Evolutionary conservation across 2,329 filamentous ascomycete genomes (phyloP).

Genomic region (Truncatella angustata): DNA sequence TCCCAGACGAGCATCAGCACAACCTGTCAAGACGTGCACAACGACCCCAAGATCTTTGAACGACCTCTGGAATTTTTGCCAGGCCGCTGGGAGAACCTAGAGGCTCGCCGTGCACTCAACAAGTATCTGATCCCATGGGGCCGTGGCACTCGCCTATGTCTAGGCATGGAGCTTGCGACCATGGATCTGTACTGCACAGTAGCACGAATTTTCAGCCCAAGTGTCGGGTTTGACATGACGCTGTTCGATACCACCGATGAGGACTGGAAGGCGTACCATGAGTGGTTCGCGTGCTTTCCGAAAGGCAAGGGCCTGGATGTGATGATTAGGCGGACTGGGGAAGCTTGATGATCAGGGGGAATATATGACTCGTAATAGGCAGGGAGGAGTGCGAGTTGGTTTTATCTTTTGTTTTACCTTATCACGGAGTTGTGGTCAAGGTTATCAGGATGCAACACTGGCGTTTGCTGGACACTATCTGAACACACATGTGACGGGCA

Average conservation of each 20-base stretch:
- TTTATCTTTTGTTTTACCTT: too few relatives aligned
- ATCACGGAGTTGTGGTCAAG: too few relatives aligned
- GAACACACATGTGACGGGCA: too few relatives aligned
- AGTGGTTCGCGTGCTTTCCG: conserved; percentile 21
- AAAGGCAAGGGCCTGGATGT: conserved; percentile 19
- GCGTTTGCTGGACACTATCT: too few relatives aligned
- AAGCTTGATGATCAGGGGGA: background rate
- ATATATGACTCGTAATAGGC: too few relatives aligned
- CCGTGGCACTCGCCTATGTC: conserved; percentile 18
- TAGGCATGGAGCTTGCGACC: conserved; percentile 22
- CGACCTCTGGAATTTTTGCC: conserved; percentile 15
- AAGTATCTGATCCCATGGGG: conserved; percentile 22
- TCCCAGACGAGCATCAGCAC: conserved; percentile 21
- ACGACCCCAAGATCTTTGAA: conserved; percentile 16
- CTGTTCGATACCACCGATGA: conserved; percentile 16
- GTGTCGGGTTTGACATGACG: conserved; percentile 16
- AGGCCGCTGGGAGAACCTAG: conserved; percentile 17
- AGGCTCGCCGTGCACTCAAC: conserved; percentile 16
- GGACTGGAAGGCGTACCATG: conserved; percentile 21
- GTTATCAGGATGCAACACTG: too few relatives aligned
- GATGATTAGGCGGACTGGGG: conserved; percentile 8
- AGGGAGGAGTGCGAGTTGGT: background rate
- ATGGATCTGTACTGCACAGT: conserved; percentile 21
- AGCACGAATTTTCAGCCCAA: conserved; percentile 19
- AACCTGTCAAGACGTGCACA: conserved; percentile 20